Base-by-base conservation (phyloP, 176 grass and related monocot genomes). In the Pontederia paniculata region DNA sequence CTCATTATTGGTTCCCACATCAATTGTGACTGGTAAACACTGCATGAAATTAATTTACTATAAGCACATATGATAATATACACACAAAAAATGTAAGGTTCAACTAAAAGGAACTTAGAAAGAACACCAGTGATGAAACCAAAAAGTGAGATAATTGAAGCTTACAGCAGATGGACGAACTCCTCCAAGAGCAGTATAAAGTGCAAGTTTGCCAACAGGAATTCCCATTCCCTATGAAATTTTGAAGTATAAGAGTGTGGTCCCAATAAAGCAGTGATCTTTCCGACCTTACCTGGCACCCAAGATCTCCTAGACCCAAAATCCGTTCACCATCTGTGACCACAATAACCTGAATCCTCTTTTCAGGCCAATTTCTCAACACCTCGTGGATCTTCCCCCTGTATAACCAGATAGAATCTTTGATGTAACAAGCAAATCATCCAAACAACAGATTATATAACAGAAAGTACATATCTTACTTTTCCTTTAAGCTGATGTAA, bases 1-100 rank as follows among this genome's bases (percentile, higher is more conserved):
- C 72, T 97, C 80, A 65, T 97, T 91, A 50, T 97, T 97, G 54
- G 93, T 97, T 2, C 93, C 93, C 20, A 97, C 91, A 74, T 97
- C 91, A 74, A 97, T 70, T 74, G 86, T 97, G 68, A 97, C 82
- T 57, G 93, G 93, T 69, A 97, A 90, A 50, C 93, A 97, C 93
- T 97, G 55, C n/a, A 88, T 57, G 1, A 72, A 48, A 60, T 16
- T 8, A 48, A 22, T 23, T 21, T 12, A 62, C 21, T 14, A 20
- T 63, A 23, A 8, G 43, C 21, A 63, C 44, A 63, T 4, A 0
- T 8, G 12, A 8, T 9, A 9, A 21, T 11, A n/a, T 1, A 10
- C 12, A 44, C 15, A 47, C 18, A 48, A 14, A 21, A 63, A 5
- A 48, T 22, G 12, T 63, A 48, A 47, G 18, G 47, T 15, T 16